A percentile compares a stretch with the other conserved stretches of the same genome.
Evolutionary conservation across 2,329 filamentous ascomycete genomes (phyloP).

Genomic region (Diaporthe eres): DNA sequence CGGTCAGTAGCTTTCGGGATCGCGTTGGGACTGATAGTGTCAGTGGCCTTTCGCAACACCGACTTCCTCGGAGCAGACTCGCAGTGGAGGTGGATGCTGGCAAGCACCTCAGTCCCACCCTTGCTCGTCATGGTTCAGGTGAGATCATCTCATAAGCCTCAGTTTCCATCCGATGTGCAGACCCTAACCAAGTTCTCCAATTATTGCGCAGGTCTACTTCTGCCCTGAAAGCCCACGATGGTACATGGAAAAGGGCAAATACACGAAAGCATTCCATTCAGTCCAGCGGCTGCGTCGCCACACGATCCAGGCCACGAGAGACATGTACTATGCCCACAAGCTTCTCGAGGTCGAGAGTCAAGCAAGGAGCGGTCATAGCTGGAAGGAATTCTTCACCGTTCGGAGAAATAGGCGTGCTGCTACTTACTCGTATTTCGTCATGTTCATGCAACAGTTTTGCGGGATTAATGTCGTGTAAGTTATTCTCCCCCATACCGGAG

Average conservation of each 20-base stretch:
- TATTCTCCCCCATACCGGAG: no score
- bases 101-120: constrained; percentile 14
- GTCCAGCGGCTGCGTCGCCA: constrained; percentile 62
- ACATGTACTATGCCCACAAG: constrained; percentile 65
- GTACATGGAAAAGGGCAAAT: constrained; percentile 65
- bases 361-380: constrained; percentile 46
- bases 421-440: constrained; percentile 54
- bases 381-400: constrained; percentile 56
- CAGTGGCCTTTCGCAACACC: constrained; percentile 8
- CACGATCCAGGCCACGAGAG: constrained; percentile 63
- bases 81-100: constrained; percentile 19
- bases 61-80: constrained; percentile 12
- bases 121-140: constrained; percentile 11
- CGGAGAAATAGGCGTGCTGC: constrained; percentile 54
- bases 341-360: constrained; percentile 51
- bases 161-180: neutral
- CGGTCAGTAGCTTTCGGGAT: constrained; percentile 63
- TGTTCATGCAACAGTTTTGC: constrained; percentile 56
- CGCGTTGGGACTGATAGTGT: neutral
- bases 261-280: constrained; percentile 60
- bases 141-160: neutral
- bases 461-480: constrained; percentile 42
- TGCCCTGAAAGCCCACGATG: constrained; percentile 69
- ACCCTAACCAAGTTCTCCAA: neutral
- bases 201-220: constrained; percentile 52